Evolutionary conservation across 176 grass and related monocot species (phyloP), one percentile per base, ranked within the genome.

Genomic region (Cenchrus americanus): DNA sequence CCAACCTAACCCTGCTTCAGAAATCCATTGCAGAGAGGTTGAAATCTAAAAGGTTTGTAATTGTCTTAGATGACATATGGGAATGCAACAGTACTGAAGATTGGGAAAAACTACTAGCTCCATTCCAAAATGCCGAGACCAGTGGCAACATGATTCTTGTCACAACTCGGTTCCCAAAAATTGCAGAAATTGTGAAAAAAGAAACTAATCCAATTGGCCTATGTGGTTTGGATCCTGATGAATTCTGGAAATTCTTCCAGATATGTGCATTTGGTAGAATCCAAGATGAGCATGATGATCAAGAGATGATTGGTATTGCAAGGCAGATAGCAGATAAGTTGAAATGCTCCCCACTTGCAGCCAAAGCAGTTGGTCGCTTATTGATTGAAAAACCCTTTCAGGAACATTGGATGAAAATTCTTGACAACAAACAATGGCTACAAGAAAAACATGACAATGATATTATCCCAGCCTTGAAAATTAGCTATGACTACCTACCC

Each of bases 61-160:
- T 87, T 10, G 78, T 87, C 3, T 47, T 87, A 0, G 78, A 87
- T 76, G 78, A 87, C 49, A 66, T 81, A 32, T 87, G 86, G 85
- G 23, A 76, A 76, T 80, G 62, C 24, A 48, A 8, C 8, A 74
- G 32, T 32, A 1, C n/a, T 5, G 26, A 26, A 7, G 7, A 63
- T 0, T 87, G 85, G 85, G 21, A 10, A 8, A 70, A 7, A 0
- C 52, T 87, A 6, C 0, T 82, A 14, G 61, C 71, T 75, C 79
- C 86, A 62, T 61, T 87, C 18, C 60, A 19, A 18, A 51, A 23
- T 5, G 42, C 26, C 0, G 37, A 52, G 0, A 4, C 41, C 10
- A 67, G 2, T 14, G 71, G 85, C 5, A 76, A 23, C 5, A 76
- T 87, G 22, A 13, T 87, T 12, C 10, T 87, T 34, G 82, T 84